Evolutionary conservation across 129 eudicot genomes (phyloP), one percentile per base, ranked within the genome.

Genomic region (Lactuca saligna): DNA sequence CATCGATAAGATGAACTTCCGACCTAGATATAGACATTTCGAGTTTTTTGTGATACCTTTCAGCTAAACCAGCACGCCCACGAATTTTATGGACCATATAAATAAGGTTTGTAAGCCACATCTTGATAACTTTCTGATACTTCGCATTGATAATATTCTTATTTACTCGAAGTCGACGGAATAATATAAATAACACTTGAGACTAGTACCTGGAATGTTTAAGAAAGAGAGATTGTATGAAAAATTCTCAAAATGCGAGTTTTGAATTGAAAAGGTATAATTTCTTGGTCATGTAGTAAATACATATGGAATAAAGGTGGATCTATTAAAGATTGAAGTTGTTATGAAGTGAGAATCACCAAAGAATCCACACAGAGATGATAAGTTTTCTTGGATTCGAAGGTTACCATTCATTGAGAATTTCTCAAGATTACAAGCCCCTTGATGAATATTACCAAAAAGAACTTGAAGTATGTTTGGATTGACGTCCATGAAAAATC

Each of bases 261-360:
- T 51, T 12, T 51, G 32, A 35, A 7, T 51, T 0, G 9, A 5
- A 7, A 20, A 68, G 16, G 62, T 54, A 4, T 7, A 8, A 12
- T 68, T 68, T 32, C n/a, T 68, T 16, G 72, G 61, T 3, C 72
- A 68, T 34, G 32, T 68, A 13, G 11, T 68, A 2, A 50, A 7
- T 8, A 15, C 3, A 17, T 13, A 50, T 11, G 46, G 72, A 0
- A 54, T 68, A 12, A 29, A 15, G 11, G 62, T 68, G 0, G 73
- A 54, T 54, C 53, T 51, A 2, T 3, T 14, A 0, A 68, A 68
- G 8, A 4, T 34, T 2, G 44, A 68, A 8, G 35, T 3, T 0
- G 37, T 32, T 12, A 6, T 32, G 14, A 16, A 51, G 4, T 68
- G 33, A 50, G 8, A 53, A 12, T 6, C 31, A 6, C 73, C 63